Base-by-base conservation (phyloP, 176 grass and related monocot species). In the Zoysia japonica region DNA sequence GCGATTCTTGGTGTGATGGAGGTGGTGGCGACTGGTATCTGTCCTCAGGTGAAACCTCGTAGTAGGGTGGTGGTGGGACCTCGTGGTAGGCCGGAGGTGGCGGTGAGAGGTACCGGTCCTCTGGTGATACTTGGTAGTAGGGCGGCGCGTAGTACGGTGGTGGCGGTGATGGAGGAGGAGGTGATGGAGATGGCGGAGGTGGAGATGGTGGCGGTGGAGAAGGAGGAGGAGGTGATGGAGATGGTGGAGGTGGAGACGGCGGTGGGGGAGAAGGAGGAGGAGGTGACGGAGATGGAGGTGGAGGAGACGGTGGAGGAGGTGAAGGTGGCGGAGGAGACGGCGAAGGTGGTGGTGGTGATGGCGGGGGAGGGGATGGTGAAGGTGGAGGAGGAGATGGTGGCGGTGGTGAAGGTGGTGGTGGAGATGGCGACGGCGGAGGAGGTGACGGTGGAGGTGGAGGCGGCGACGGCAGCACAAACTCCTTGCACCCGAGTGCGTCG, bases 401-500 rank as follows among this genome's bases (percentile, higher is more conserved):
- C 0, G 80, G 75, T 0, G 84, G 70, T 0, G 76, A 63, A 0
- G 78, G 65, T 0, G 71, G 20, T 0, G 81, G 70, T 0, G 89
- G 76, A 0, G 81, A 16, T 0, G 89, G 80, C 0, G 85, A 45
- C 0, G 90, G 65, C 0, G 83, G 86, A 0, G 81, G 67, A 1
- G 86, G 86, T 0, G 83, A 76, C 1, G 86, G 83, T 9, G 90
- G 79, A 0, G 90, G 86, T 2, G 64, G 79, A 5, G 80, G 89
- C 1, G 92, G 89, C 7, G 84, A 87, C 12, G 92, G 87, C 1
- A 78, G 14, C 10, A 90, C 74, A 62, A 92, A 95, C 59, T 92
- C 92, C 71, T 95, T 92, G 69, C 93, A 95, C 5, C 11, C 81
- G 37, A 95, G 92, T 0, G 89, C 78, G 47, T 92, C 89, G 79